phyloP scores from a whole-genome alignment of 805 yeast genomes.

The Starmerella stigmatis region DNA sequence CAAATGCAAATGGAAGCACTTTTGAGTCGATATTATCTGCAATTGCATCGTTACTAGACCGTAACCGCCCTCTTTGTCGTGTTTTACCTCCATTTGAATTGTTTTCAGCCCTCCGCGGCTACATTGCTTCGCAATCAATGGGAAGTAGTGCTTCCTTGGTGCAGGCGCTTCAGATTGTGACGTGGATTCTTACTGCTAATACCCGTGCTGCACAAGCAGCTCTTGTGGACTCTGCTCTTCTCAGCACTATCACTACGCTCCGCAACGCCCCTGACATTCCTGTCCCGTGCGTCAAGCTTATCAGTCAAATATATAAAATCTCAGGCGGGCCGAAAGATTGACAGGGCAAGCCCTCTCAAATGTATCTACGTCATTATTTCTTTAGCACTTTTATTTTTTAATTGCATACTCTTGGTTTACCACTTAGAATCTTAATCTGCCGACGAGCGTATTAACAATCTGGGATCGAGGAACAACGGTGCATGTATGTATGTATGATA shows the following conservation, averaged over 20 bases:
- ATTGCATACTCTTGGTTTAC: too few species aligned
- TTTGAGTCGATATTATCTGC: constrained; percentile 19
- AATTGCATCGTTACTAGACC: constrained; percentile 14
- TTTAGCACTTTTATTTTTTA: too few species aligned
- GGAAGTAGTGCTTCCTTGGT: constrained; percentile 15
- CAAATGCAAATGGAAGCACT: constrained; percentile 5
- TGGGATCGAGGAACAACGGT: too few species aligned
- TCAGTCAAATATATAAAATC: constrained; percentile 9
- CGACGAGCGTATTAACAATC: too few species aligned
- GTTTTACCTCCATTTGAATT: constrained; percentile 8
- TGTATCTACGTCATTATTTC: too few species aligned
- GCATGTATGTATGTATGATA: too few species aligned
- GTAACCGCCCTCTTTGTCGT: constrained; percentile 11
- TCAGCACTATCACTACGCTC: not conserved
- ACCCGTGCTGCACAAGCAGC: not conserved
- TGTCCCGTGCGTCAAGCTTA: constrained; percentile 15
- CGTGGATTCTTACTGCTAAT: constrained; percentile 9
- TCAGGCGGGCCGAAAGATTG: not conserved
- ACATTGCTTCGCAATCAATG: not conserved
- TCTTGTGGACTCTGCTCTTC: constrained; percentile 1
- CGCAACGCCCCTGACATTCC: constrained; percentile 9
- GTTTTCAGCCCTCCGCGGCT: constrained; percentile 8
- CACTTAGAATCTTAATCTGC: too few species aligned
- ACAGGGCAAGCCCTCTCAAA: too few species aligned
- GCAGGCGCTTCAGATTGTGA: constrained; percentile 16